Evolutionary conservation across 2,329 filamentous ascomycete species (phyloP), one percentile per base, ranked within the genome.

Genomic region (Fusarium abutilonis): DNA sequence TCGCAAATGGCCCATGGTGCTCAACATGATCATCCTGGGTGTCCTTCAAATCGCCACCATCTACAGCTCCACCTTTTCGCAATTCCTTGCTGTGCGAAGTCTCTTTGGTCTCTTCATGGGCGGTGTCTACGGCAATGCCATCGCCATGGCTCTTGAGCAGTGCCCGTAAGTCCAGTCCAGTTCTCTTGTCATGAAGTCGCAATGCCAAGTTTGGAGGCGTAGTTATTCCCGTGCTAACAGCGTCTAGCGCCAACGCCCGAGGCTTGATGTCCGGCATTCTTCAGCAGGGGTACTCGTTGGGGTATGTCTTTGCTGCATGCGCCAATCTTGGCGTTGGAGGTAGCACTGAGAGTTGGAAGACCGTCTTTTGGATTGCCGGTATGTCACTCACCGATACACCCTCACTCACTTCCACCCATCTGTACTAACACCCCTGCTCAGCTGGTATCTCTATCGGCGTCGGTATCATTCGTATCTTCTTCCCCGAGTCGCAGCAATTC

Each of bases 231-330:
- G 47, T 52, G 45, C 59, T 70, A 64, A 67, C 38, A 56, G 45
- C 52, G 51, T 17, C 21, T 62, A 83, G 82, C 52, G 75, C 79
- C 42, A 86, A 90, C 53, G 88, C 90, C 8, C 83, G 91, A 73
- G 92, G 92, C 67, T 80, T 95, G 34, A 91, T 95, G 84, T 91
- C 88, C 13, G 92, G 91, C 50, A 90, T 95, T 46, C 77, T 94
- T 15, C 92, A 95, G 70, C 90, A 93, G 74, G 92, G 91, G 3
- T 93, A 93, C 73, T 89, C 89, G 0, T 83, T 93, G 63, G 91
- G 91, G 29, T 94, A 94, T 70, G 86, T 95, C 36, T 82, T 92
- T 61, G 91, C 91, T 6, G 90, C 90, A 3, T 89, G 87, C 70
- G 86, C 86, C 69, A 93, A 90, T 64, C 84, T 93, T 36, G 89